Conservation (phyloP, 1,139 yeast species). For the Yamadazyma triangularis region DNA sequence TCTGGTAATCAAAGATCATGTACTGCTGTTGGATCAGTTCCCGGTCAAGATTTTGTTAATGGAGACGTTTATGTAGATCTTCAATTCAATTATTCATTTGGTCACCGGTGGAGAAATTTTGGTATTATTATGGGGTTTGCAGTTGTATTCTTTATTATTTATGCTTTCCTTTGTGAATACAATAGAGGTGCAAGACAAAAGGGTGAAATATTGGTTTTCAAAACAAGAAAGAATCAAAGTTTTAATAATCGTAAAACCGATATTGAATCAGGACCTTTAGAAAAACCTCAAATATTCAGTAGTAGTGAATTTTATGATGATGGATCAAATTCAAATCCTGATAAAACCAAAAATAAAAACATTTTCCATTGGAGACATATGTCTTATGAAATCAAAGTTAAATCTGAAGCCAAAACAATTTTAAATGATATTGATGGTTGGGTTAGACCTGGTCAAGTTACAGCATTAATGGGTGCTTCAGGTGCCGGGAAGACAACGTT, state of each 20-base stretch:
- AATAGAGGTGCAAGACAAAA: slow-evolving; percentile 72
- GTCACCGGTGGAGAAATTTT: slow-evolving; percentile 77
- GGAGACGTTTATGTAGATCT: slow-evolving; percentile 53
- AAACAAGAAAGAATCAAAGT: slow-evolving; percentile 20
- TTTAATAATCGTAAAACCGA: slow-evolving; percentile 15
- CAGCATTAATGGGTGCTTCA: slow-evolving; percentile 35
- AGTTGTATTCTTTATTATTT: not conserved
- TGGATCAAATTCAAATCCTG: no score
- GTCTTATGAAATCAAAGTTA: slow-evolving; percentile 36
- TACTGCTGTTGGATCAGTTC: slow-evolving; percentile 52
- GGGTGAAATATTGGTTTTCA: slow-evolving; percentile 71
- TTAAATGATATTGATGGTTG: slow-evolving; percentile 59
- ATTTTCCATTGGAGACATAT: slow-evolving; percentile 43
- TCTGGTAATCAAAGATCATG: slow-evolving; percentile 45
- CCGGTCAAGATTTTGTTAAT: slow-evolving; percentile 49
- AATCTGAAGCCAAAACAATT: slow-evolving; percentile 41
- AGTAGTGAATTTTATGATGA: no score
- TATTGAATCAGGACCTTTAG: slow-evolving; percentile 10
- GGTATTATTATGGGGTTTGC: slow-evolving; percentile 60
- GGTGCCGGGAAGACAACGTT: slow-evolving; percentile 41
- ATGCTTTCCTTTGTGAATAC: slow-evolving; percentile 42
- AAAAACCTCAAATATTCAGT: no score
- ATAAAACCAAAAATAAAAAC: no score
- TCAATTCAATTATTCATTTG: slow-evolving; percentile 45
- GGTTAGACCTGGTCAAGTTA: slow-evolving; percentile 35